Evolutionary conservation across 306 rosid genomes (phyloP).

Genomic region (Rosa persica): DNA sequence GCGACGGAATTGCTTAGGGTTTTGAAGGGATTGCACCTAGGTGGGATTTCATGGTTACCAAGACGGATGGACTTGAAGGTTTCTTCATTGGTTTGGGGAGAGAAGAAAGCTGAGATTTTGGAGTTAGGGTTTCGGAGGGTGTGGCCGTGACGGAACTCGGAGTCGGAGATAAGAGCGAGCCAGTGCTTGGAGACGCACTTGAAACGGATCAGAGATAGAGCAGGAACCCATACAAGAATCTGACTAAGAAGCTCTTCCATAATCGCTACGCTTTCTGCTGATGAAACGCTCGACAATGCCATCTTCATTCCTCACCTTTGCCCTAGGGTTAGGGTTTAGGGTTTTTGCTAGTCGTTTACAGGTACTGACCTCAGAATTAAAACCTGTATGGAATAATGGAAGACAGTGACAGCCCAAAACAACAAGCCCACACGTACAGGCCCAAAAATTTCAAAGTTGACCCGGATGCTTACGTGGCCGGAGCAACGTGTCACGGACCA

Average conservation of each 20-base stretch:
- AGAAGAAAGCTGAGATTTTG: background rate
- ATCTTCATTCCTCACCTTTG: background rate
- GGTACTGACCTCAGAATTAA: no score
- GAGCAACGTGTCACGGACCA: background rate
- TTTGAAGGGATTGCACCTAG: background rate
- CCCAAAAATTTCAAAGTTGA: background rate
- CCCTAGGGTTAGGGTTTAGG: background rate
- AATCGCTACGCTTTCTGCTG: background rate
- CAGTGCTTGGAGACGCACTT: constrained; percentile 30
- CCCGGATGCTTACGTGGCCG: background rate
- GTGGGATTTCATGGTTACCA: background rate
- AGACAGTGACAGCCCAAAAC: background rate
- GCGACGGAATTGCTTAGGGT: background rate
- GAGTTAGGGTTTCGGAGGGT: background rate
- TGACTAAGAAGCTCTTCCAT: constrained; percentile 18
- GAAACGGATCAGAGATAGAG: constrained; percentile 18
- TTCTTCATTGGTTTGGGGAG: background rate
- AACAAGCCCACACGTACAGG: background rate
- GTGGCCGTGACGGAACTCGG: background rate
- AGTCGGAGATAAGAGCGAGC: constrained; percentile 26
- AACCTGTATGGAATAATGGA: no score
- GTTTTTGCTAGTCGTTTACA: background rate
- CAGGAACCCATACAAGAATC: constrained; percentile 22
- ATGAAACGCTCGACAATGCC: background rate
- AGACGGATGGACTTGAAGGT: background rate